Percentiles rank a stretch among this genome's conserved stretches.
These are phyloP conservation scores for Pseudogymnoascus sp. DNA, from an alignment of 2,329 filamentous ascomycete genomes.

Conservation along the genomic window DNA sequence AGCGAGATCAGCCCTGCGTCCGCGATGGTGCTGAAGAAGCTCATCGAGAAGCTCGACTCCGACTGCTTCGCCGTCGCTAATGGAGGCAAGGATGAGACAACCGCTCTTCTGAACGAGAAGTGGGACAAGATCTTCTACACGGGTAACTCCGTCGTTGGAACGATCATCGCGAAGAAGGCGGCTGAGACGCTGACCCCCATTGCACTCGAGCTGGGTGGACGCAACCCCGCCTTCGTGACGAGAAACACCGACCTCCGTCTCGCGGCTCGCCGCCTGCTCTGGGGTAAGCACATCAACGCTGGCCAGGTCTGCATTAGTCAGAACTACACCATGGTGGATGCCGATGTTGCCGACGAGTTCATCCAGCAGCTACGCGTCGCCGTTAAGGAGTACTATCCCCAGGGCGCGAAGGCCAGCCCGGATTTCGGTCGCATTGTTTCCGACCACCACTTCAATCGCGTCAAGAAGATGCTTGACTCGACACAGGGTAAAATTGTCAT, in stretches of 20 bases:
- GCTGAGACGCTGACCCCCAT: constrained; percentile 83
- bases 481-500: constrained; percentile 76
- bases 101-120: constrained; percentile 73
- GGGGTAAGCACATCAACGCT: constrained; percentile 79
- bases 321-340: constrained; percentile 84
- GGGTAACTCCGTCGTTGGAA: constrained; percentile 68
- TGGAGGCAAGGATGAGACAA: constrained; percentile 72
- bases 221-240: constrained; percentile 87
- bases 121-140: constrained; percentile 99
- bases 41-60: constrained; percentile 71
- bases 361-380: constrained; percentile 64
- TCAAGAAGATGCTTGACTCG: constrained; percentile 86
- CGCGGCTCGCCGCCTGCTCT: constrained; percentile 76
- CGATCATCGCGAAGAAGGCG: constrained; percentile 82
- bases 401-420: constrained; percentile 66
- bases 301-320: constrained; percentile 90
- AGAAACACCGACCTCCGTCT: constrained; percentile 71
- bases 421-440: constrained; percentile 81
- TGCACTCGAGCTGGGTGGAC: constrained; percentile 80
- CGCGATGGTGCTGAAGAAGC: constrained; percentile 70
- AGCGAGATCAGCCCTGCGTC: constrained; percentile 72
- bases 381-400: constrained; percentile 71
- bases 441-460: constrained; percentile 64
- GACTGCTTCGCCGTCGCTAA: constrained; percentile 71
- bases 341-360: constrained; percentile 61